Evolutionary conservation across 768 basidiomycete species (phyloP).

Genomic region (Leucosporidium creatinivorum): DNA sequence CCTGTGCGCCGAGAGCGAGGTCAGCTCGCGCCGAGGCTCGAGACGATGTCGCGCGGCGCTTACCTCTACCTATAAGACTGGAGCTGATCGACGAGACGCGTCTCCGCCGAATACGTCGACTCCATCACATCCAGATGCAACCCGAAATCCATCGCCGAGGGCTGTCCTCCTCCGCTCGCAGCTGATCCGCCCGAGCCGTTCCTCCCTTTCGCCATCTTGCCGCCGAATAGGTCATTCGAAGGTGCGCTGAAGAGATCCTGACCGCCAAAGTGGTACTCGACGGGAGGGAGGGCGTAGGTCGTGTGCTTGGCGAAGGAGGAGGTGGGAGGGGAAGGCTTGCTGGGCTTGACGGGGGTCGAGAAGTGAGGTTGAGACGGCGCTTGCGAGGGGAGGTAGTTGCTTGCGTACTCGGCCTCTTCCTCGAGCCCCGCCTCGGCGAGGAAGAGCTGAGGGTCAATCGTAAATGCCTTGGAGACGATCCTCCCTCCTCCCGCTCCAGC

Average conservation of each 20-base stretch:
- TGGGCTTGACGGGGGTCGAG: too few species aligned
- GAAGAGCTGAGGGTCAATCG: slow-evolving; percentile 15
- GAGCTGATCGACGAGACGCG: too few species aligned
- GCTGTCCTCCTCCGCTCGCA: too few species aligned
- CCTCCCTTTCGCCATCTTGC: neutral
- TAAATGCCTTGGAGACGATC: neutral
- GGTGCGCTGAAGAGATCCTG: neutral
- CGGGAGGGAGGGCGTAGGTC: neutral
- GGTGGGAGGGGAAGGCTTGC: neutral
- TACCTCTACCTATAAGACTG: too few species aligned
- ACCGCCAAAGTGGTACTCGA: neutral
- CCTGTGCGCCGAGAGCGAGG: too few species aligned
- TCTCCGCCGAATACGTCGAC: neutral
- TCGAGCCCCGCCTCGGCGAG: slow-evolving; percentile 11
- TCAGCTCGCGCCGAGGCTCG: too few species aligned
- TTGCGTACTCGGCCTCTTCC: neutral
- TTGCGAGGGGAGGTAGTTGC: neutral
- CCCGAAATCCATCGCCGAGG: neutral
- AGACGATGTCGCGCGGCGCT: too few species aligned
- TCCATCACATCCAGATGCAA: neutral
- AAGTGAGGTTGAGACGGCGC: too few species aligned
- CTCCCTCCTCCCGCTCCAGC: neutral
- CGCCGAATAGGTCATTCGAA: neutral
- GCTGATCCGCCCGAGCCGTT: neutral
- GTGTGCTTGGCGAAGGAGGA: neutral